phyloP scores from a whole-genome alignment of 768 basidiomycete species.

The Kwoniella dendrophila region DNA sequence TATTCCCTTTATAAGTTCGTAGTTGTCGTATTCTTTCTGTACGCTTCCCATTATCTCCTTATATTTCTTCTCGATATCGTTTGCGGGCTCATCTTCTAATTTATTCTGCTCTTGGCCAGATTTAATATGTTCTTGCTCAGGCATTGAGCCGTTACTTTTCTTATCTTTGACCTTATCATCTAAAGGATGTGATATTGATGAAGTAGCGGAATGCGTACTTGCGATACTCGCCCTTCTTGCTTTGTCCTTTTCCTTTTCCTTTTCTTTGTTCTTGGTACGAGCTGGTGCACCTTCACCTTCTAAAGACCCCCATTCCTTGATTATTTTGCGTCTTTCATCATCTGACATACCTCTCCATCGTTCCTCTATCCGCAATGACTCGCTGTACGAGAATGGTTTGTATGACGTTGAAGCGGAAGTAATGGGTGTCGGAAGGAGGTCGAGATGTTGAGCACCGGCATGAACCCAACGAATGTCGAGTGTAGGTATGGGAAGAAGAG shows the following conservation, averaged over 20 bases:
- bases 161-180: conserved; percentile 18
- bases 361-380: conserved; percentile 47
- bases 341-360: conserved; percentile 31
- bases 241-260: conserved; percentile 30
- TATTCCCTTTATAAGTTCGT: conserved; percentile 48
- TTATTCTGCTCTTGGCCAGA: conserved; percentile 34
- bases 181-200: conserved; percentile 5
- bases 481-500: conserved; percentile 35
- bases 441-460: conserved; percentile 52
- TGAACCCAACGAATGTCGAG: conserved; percentile 51
- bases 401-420: conserved; percentile 48
- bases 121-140: conserved; percentile 13
- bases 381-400: conserved; percentile 46
- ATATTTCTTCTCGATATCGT: conserved; percentile 30
- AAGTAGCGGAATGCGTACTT: conserved; percentile 7
- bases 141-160: conserved; percentile 8
- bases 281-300: conserved; percentile 47
- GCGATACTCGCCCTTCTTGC: conserved; percentile 24
- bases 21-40: conserved; percentile 47
- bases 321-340: conserved; percentile 28
- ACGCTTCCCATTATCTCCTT: conserved; percentile 34
- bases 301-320: conserved; percentile 36
- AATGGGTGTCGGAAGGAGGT: conserved; percentile 50
- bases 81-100: conserved; percentile 15
- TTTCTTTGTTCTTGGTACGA: conserved; percentile 29